A percentile compares a stretch with the other conserved stretches of the same genome.
These are phyloP conservation scores for Naganishia liquefaciens DNA, from an alignment of 1,284 basidiomycete genomes.

Conservation along the genomic window DNA sequence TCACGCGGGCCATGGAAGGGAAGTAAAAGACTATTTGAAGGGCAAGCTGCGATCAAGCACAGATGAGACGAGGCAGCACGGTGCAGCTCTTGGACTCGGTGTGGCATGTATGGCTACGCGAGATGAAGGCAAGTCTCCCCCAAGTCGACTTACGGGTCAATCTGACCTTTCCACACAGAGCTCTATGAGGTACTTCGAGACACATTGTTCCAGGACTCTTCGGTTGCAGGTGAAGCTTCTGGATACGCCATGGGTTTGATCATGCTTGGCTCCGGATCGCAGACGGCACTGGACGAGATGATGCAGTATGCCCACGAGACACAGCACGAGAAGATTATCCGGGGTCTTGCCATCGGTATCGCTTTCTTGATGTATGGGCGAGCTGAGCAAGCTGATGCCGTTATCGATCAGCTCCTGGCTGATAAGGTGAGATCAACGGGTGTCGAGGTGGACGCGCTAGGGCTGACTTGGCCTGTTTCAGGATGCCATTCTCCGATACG, in stretches of 20 bases:
- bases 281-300: slow-evolving; percentile 84
- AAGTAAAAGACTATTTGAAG: slow-evolving; percentile 71
- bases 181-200: slow-evolving; percentile 88
- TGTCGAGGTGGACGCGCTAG: neutral
- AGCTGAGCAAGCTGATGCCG: slow-evolving; percentile 81
- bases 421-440: slow-evolving; percentile 69
- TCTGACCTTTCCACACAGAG: slow-evolving; percentile 55
- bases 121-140: slow-evolving; percentile 59
- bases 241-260: slow-evolving; percentile 95
- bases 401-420: slow-evolving; percentile 70
- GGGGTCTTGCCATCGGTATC: slow-evolving; percentile 85
- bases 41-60: slow-evolving; percentile 66
- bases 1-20: slow-evolving; percentile 70
- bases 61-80: slow-evolving; percentile 87
- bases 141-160: neutral
- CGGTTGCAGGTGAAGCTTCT: slow-evolving; percentile 87
- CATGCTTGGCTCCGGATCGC: slow-evolving; percentile 86
- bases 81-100: slow-evolving; percentile 89
- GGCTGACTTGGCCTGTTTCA: slow-evolving; percentile 47
- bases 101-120: slow-evolving; percentile 89
- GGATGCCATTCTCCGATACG: slow-evolving; percentile 94
- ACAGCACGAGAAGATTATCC: slow-evolving; percentile 96
- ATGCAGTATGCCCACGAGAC: slow-evolving; percentile 90
- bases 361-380: slow-evolving; percentile 87
- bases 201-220: slow-evolving; percentile 85